Conservation (phyloP, 768 basidiomycete species). For the Tremella yokohamensis region DNA sequence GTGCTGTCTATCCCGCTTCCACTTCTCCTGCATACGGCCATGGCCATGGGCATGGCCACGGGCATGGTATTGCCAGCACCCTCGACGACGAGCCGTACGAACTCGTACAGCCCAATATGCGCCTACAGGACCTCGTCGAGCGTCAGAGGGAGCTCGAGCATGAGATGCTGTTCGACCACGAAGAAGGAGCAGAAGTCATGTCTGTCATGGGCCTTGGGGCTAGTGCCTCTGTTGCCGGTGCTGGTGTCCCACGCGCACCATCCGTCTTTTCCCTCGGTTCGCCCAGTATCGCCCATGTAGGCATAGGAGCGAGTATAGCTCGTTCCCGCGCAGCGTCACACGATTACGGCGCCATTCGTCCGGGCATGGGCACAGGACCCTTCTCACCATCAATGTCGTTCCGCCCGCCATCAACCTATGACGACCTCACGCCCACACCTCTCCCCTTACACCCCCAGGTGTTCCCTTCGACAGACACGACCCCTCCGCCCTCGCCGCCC, state of each 20-base stretch:
- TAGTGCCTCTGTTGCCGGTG: too few species aligned
- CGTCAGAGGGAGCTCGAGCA: conserved; percentile 1
- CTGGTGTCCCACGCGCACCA: too few species aligned
- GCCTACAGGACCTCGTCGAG: conserved; percentile 3
- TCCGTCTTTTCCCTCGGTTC: neutral
- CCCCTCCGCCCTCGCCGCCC: conserved; percentile 29
- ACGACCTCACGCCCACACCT: conserved; percentile 1
- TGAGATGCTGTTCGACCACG: conserved; percentile 10
- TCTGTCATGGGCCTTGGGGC: conserved; percentile 6
- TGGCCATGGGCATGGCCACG: conserved; percentile 3
- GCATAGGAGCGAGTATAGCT: neutral
- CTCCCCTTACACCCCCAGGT: neutral
- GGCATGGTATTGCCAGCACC: too few species aligned
- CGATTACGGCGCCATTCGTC: neutral
- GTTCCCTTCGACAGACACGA: conserved; percentile 18
- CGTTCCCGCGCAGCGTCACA: neutral
- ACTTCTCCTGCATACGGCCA: conserved; percentile 55
- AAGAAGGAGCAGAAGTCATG: conserved; percentile 10
- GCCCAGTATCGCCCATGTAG: neutral
- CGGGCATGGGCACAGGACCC: too few species aligned
- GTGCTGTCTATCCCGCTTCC: conserved; percentile 80
- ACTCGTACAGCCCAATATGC: conserved; percentile 10
- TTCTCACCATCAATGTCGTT: neutral
- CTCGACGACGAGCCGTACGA: conserved; percentile 24
- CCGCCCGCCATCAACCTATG: neutral